Percentiles rank a stretch among this genome's conserved stretches.
Conservation (phyloP, 2,329 filamentous ascomycete genomes). For the Corinectria fuckeliana region DNA sequence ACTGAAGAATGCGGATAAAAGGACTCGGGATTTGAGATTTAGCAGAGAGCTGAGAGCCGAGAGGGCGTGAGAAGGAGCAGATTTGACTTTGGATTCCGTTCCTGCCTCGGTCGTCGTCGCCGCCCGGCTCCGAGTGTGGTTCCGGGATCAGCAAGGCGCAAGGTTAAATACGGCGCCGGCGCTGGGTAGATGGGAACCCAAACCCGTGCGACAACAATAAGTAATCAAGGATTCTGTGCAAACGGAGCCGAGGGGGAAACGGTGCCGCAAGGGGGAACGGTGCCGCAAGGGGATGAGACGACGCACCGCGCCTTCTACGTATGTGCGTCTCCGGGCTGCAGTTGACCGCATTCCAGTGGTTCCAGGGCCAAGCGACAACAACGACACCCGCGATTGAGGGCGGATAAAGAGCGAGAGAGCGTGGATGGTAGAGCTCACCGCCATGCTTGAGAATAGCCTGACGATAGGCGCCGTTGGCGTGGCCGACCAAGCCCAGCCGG, state of each 20-base stretch:
- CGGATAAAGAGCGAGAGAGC: not conserved
- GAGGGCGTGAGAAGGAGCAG: not conserved
- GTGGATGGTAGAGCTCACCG: no score
- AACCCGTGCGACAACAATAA: no score
- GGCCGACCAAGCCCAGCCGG: not conserved
- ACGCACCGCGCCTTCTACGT: slow-evolving; percentile 1
- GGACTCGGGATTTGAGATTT: not conserved
- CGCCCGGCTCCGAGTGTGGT: not conserved
- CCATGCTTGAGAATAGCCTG: no score
- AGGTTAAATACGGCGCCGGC: slow-evolving; percentile 10
- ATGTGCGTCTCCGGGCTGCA: slow-evolving; percentile 21
- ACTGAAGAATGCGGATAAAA: not conserved
- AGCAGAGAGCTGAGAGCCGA: not conserved
- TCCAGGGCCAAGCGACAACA: not conserved
- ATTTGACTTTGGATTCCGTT: slow-evolving; percentile 37
- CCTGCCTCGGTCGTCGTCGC: slow-evolving; percentile 20
- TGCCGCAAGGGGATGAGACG: not conserved
- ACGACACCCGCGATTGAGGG: not conserved
- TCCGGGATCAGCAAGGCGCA: slow-evolving; percentile 29
- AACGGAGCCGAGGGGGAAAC: not conserved
- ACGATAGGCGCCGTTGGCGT: no score
- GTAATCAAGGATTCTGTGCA: not conserved
- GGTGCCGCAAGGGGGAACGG: slow-evolving; percentile 5
- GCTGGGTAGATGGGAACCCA: not conserved
- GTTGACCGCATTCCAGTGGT: slow-evolving; percentile 21